Evolutionary conservation across 192 early-diverging fungal species (phyloP).

Genomic region (Coemansia sp.): DNA sequence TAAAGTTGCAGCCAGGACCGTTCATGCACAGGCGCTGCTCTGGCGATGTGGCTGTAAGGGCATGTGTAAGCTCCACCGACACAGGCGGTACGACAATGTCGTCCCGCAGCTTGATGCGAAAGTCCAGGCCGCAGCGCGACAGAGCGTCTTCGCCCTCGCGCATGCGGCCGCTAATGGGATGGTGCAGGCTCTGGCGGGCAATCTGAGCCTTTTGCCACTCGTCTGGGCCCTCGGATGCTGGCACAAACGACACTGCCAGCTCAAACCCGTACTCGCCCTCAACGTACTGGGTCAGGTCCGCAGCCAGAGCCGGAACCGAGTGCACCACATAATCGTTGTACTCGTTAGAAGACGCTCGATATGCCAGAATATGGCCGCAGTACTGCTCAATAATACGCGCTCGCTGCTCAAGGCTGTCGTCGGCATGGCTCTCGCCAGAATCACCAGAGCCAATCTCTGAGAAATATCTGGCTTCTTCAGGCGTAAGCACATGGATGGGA

Average conservation of each 20-base stretch:
- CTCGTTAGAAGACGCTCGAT: constrained; percentile 9
- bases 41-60: neutral
- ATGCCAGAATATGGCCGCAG: constrained; percentile 33
- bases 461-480: constrained; percentile 24
- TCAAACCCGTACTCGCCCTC: constrained; percentile 49
- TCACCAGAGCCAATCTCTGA: constrained; percentile 19
- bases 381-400: constrained; percentile 20
- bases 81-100: constrained; percentile 18
- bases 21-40: constrained; percentile 21
- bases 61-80: constrained; percentile 8
- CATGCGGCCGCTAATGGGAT: constrained; percentile 22
- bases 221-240: constrained; percentile 14
- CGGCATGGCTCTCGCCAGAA: neutral
- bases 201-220: constrained; percentile 53
- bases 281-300: constrained; percentile 40
- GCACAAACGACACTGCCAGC: constrained; percentile 25
- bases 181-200: constrained; percentile 41
- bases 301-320: constrained; percentile 23
- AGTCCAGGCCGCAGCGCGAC: constrained; percentile 42
- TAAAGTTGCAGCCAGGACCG: constrained; percentile 29
- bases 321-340: constrained; percentile 27
- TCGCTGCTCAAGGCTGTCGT: constrained; percentile 8
- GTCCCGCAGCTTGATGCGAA: constrained; percentile 40
- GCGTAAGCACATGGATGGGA: constrained; percentile 17
- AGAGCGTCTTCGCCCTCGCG: constrained; percentile 28